phyloP scores from a whole-genome alignment of 257 asterid species.

The Ophiorrhiza pumila region DNA sequence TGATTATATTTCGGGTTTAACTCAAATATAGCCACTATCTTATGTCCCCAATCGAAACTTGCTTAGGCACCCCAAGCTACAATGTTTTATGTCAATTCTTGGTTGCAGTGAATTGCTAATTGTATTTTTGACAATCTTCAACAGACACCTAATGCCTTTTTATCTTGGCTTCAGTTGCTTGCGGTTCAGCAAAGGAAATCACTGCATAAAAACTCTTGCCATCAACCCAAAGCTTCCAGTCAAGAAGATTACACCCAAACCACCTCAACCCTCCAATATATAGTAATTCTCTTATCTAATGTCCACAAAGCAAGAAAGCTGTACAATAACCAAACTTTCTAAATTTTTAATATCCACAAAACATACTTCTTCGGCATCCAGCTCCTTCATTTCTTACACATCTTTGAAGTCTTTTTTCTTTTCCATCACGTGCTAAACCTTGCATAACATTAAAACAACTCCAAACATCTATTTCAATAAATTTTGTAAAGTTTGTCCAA shows the following conservation, averaged over 20 bases:
- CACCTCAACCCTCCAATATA: conserved; percentile 3
- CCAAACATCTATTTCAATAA: neutral
- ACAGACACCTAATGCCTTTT: neutral
- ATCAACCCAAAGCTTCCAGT: neutral
- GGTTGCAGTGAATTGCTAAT: neutral
- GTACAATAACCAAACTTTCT: too few species aligned
- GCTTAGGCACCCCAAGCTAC: neutral
- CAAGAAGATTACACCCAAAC: neutral
- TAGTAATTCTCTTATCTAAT: neutral
- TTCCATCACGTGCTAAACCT: neutral
- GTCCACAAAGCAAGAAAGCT: neutral
- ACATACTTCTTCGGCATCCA: neutral
- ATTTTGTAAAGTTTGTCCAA: neutral
- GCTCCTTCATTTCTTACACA: neutral
- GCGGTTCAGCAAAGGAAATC: neutral
- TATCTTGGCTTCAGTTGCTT: neutral
- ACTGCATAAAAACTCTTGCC: neutral
- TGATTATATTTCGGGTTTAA: too few species aligned
- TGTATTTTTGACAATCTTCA: neutral
- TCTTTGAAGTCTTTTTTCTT: neutral
- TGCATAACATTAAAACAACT: neutral
- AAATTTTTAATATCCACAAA: neutral
- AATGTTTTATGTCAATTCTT: too few species aligned
- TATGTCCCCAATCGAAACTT: neutral
- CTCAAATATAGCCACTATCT: neutral